Conservation (phyloP, 768 basidiomycete genomes). For the Pleurotus salmoneostramineus region DNA sequence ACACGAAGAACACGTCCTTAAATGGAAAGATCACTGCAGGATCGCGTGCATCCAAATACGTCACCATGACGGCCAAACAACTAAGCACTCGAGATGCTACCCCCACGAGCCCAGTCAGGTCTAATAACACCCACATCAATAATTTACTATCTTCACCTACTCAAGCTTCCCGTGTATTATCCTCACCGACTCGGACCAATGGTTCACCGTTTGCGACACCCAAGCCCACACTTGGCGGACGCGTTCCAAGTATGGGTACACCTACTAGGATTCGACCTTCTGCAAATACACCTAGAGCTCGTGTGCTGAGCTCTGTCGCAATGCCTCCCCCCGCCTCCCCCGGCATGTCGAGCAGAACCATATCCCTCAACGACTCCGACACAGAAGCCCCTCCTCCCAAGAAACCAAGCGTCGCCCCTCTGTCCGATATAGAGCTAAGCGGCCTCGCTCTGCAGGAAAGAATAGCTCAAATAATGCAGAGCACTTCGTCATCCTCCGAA, state of each 20-base stretch:
- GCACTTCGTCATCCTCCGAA: slow-evolving; percentile 6
- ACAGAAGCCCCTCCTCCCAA: not conserved
- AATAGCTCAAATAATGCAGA: slow-evolving; percentile 39
- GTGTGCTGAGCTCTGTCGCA: slow-evolving; percentile 68
- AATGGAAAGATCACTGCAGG: slow-evolving; percentile 66
- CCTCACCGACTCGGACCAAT: slow-evolving; percentile 40
- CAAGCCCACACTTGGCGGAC: slow-evolving; percentile 40
- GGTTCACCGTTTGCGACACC: slow-evolving; percentile 71
- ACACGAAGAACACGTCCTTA: slow-evolving; percentile 24
- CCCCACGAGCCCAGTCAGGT: slow-evolving; percentile 26
- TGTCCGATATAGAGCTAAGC: slow-evolving; percentile 33
- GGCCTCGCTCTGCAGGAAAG: slow-evolving; percentile 43
- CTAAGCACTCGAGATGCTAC: slow-evolving; percentile 46
- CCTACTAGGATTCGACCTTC: slow-evolving; percentile 33
- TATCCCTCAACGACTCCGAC: slow-evolving; percentile 29
- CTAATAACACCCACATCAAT: slow-evolving; percentile 6
- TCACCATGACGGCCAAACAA: slow-evolving; percentile 82
- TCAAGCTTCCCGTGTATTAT: slow-evolving; percentile 29
- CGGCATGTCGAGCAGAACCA: slow-evolving; percentile 29
- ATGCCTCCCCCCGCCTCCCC: slow-evolving; percentile 84
- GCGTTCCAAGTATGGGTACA: slow-evolving; percentile 27
- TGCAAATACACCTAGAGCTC: slow-evolving; percentile 55
- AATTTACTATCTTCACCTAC: slow-evolving; percentile 21
- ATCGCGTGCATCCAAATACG: slow-evolving; percentile 81
- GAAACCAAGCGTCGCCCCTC: slow-evolving; percentile 8